Evolutionary conservation across 768 basidiomycete genomes (phyloP).

Genomic region (Boletus edulis): DNA sequence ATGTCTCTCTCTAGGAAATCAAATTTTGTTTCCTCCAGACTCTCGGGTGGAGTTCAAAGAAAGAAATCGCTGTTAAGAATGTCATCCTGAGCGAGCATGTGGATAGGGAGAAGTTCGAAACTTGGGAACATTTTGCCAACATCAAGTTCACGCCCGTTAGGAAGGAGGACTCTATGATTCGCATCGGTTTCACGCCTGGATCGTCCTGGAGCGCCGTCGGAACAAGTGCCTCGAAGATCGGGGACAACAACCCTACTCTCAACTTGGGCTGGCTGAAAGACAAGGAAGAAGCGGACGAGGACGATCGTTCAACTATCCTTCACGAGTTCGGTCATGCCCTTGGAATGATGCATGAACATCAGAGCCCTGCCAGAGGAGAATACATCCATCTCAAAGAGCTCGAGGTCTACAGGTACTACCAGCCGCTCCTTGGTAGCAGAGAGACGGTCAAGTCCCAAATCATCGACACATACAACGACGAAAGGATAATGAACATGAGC

Average conservation of each 20-base stretch:
- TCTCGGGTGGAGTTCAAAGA: neutral
- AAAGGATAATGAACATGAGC: neutral
- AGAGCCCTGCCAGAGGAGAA: conserved; percentile 21
- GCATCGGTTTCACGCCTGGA: neutral
- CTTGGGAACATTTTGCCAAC: neutral
- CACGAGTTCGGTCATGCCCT: conserved; percentile 30
- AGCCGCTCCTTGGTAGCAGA: neutral
- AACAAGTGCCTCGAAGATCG: neutral
- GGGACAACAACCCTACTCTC: neutral
- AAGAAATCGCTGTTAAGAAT: neutral
- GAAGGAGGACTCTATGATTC: neutral
- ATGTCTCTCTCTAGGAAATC: neutral
- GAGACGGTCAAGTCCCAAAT: neutral
- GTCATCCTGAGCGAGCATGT: neutral
- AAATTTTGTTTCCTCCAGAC: neutral
- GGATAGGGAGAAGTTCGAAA: neutral
- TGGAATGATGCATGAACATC: conserved; percentile 28
- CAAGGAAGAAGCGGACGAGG: fast-evolving
- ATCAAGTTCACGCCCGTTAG: neutral
- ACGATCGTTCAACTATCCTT: conserved; percentile 11
- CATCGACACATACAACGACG: neutral
- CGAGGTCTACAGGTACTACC: neutral
- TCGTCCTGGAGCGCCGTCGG: neutral
- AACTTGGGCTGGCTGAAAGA: neutral
- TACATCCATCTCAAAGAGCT: conserved; percentile 13